Evolutionary conservation across 768 basidiomycete genomes (phyloP).

Genomic region (Rhizopogon vinicolor): DNA sequence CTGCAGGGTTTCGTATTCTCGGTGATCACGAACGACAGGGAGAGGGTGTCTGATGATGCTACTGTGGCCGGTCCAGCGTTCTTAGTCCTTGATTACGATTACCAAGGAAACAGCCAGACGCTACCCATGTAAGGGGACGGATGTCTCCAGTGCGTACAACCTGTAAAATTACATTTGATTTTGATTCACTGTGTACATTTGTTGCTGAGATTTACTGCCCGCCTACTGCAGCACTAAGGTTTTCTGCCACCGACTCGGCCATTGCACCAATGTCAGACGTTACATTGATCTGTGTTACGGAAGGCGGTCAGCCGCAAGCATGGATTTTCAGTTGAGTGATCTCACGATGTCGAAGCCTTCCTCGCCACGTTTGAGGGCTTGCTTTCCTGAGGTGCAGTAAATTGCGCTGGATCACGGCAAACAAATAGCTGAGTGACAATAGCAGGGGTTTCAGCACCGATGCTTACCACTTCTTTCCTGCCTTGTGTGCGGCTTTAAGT

Average conservation of each 20-base stretch:
- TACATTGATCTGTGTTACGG: constrained; percentile 41
- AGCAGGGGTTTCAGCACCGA: not conserved
- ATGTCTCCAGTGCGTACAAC: not conserved
- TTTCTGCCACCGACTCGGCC: constrained; percentile 26
- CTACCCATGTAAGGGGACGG: not conserved
- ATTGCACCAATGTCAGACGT: constrained; percentile 41
- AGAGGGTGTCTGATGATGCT: constrained; percentile 37
- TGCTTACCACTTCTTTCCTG: constrained; percentile 61
- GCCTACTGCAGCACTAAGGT: constrained; percentile 18
- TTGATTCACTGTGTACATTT: not conserved
- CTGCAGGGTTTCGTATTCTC: constrained; percentile 49
- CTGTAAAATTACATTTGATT: not conserved
- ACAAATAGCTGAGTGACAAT: not conserved
- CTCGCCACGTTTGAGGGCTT: constrained; percentile 37
- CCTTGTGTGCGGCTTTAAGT: constrained; percentile 41
- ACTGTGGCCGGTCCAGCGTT: constrained; percentile 57
- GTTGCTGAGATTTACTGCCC: not conserved
- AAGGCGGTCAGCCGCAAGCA: constrained; percentile 1
- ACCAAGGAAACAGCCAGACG: not conserved
- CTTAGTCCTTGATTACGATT: constrained; percentile 33
- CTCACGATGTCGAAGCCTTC: constrained; percentile 51
- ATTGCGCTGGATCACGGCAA: constrained; percentile 34
- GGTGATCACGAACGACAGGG: constrained; percentile 37
- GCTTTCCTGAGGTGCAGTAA: constrained; percentile 41
- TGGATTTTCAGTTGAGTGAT: constrained; percentile 14